Conservation (phyloP, 169 alveolate genomes). For the Neospora caninum region DNA sequence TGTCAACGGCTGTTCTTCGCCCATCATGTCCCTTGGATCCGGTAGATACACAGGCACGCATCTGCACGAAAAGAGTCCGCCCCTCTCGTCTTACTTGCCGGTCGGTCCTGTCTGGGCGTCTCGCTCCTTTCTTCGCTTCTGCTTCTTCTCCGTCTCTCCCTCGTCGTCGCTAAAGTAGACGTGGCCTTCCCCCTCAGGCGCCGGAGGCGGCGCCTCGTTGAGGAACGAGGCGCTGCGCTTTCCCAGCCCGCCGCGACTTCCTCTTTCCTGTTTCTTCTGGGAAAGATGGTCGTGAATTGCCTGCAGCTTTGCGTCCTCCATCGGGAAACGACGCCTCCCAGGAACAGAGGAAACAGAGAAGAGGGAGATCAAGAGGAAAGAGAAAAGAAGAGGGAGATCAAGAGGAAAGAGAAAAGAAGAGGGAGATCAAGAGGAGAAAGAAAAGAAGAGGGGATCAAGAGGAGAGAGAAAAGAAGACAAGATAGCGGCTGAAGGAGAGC, state of each 20-base stretch:
- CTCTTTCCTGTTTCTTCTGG: not conserved
- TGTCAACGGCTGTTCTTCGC: too few relatives aligned
- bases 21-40: too few relatives aligned
- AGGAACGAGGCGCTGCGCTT: not conserved
- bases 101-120: not conserved
- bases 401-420: too few relatives aligned
- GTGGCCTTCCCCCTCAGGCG: not conserved
- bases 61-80: too few relatives aligned
- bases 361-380: too few relatives aligned
- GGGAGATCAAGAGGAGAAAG: too few relatives aligned
- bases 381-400: too few relatives aligned
- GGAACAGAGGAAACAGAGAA: not conserved
- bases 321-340: not conserved
- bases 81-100: not conserved
- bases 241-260: not conserved
- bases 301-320: conserved; percentile 4
- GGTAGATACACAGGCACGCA: too few relatives aligned
- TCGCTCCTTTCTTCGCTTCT: not conserved
- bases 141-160: not conserved
- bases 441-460: too few relatives aligned
- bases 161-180: not conserved
- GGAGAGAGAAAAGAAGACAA: too few relatives aligned
- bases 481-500: too few relatives aligned
- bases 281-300: not conserved
- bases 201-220: not conserved